phyloP scores from a whole-genome alignment of 2,329 filamentous ascomycete genomes.

The Pestalotiopsis fici region DNA sequence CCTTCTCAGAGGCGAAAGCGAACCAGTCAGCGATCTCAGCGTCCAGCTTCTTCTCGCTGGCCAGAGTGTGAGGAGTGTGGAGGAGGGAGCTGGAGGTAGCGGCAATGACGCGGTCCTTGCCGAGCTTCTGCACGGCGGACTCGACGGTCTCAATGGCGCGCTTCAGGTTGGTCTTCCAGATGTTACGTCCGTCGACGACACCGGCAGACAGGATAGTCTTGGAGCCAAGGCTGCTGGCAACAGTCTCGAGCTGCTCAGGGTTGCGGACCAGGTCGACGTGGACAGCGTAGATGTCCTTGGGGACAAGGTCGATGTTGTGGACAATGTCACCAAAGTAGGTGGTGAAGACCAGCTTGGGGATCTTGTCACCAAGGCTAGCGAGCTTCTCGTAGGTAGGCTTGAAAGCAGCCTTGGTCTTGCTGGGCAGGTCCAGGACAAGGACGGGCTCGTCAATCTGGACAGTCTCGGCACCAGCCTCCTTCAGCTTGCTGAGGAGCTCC shows the following conservation, averaged over 20 bases:
- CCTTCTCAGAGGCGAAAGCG: slow-evolving; percentile 96
- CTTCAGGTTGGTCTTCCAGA: slow-evolving; percentile 99
- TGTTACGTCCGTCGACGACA: slow-evolving; percentile 98
- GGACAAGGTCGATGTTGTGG: slow-evolving; percentile 89
- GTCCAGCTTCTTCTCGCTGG: slow-evolving; percentile 98
- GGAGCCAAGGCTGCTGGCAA: slow-evolving; percentile 79
- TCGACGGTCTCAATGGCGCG: slow-evolving; percentile 89
- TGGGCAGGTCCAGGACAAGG: slow-evolving; percentile 89
- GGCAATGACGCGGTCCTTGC: slow-evolving; percentile 96
- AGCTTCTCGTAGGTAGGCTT: slow-evolving; percentile 97
- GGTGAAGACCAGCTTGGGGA: slow-evolving; percentile 86
- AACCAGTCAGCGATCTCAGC: slow-evolving; percentile 96
- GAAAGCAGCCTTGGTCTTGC: slow-evolving; percentile 94
- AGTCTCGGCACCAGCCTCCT: slow-evolving; percentile 91
- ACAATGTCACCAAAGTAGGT: slow-evolving; percentile 99
- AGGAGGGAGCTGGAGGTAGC: slow-evolving; percentile 97
- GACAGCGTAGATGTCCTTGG: slow-evolving; percentile 78
- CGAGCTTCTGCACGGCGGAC: slow-evolving; percentile 88
- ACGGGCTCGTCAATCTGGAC: slow-evolving; percentile 99
- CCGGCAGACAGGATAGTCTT: slow-evolving; percentile 91
- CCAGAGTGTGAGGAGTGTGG: slow-evolving; percentile 96
- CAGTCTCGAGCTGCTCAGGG: slow-evolving; percentile 92
- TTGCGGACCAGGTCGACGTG: slow-evolving; percentile 97
- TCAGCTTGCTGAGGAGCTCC: slow-evolving; percentile 89
- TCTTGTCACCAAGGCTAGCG: slow-evolving; percentile 71